Evolutionary conservation across 2,329 filamentous ascomycete genomes (phyloP).

Genomic region (Fusarium temperatum): DNA sequence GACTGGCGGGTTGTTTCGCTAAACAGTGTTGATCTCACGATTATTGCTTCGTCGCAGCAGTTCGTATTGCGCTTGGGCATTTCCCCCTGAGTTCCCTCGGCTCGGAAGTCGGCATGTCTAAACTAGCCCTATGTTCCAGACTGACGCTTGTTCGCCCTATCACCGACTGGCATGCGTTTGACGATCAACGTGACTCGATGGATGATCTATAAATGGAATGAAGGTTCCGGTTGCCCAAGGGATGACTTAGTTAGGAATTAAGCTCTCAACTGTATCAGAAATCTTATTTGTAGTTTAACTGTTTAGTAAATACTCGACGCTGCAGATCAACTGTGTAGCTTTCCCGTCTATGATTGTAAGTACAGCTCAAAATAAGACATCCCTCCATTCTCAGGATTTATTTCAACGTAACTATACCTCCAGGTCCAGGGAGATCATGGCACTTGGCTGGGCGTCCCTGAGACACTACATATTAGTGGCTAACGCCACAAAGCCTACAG

Average conservation of each 20-base stretch:
- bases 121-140: neutral
- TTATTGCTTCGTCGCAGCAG: neutral
- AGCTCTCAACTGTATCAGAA: neutral
- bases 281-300: neutral
- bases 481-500: neutral
- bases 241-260: neutral
- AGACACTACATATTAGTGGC: neutral
- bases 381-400: neutral
- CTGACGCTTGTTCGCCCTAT: neutral
- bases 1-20: accelerated
- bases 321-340: too few species aligned
- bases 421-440: neutral
- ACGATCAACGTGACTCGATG: neutral
- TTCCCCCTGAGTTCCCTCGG: neutral
- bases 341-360: accelerated
- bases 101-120: neutral
- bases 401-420: neutral
- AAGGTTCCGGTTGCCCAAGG: neutral
- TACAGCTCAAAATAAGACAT: neutral
- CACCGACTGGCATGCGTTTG: neutral
- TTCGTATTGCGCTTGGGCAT: neutral
- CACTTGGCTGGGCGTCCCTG: neutral
- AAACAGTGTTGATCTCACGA: neutral
- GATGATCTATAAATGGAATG: neutral
- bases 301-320: neutral